These are phyloP conservation scores for Macrolepiota dolichaula DNA, from an alignment of 768 basidiomycete species.

Conservation along the genomic window DNA sequence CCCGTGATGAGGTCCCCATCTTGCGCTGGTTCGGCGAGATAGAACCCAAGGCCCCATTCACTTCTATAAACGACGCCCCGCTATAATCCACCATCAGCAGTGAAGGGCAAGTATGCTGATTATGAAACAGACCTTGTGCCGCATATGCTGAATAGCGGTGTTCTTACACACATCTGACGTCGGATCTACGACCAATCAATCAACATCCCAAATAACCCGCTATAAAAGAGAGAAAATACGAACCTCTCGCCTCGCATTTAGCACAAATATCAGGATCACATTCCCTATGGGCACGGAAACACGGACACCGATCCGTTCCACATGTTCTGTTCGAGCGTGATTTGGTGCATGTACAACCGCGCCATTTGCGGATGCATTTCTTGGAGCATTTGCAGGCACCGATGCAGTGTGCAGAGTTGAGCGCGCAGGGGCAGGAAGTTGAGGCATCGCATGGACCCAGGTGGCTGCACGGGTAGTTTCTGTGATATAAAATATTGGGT, in stretches of 20 bases:
- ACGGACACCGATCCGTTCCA: constrained; percentile 30
- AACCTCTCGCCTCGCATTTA: constrained; percentile 31
- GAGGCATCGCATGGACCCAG: constrained; percentile 39
- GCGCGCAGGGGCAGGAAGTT: constrained; percentile 37
- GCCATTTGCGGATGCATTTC: constrained; percentile 40
- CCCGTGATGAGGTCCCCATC: constrained; percentile 14
- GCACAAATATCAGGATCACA: constrained; percentile 53
- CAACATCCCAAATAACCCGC: background rate
- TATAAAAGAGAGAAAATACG: background rate
- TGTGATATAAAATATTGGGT: constrained; percentile 16
- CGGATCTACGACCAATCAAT: background rate
- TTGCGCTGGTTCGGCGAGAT: constrained; percentile 7
- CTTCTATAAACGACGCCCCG: constrained; percentile 5
- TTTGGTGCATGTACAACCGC: constrained; percentile 32
- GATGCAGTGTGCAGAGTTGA: constrained; percentile 37
- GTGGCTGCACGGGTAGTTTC: constrained; percentile 41
- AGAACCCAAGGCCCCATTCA: constrained; percentile 14
- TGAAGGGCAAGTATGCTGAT: background rate
- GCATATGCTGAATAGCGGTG: constrained; percentile 5
- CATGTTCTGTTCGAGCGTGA: constrained; percentile 16
- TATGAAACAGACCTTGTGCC: constrained; percentile 2
- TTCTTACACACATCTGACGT: constrained; percentile 2
- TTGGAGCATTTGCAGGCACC: constrained; percentile 44
- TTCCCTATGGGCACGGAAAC: constrained; percentile 33
- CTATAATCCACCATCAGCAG: background rate